Base-by-base conservation (phyloP, 805 yeast genomes). In the Starmerella riodocensis region DNA sequence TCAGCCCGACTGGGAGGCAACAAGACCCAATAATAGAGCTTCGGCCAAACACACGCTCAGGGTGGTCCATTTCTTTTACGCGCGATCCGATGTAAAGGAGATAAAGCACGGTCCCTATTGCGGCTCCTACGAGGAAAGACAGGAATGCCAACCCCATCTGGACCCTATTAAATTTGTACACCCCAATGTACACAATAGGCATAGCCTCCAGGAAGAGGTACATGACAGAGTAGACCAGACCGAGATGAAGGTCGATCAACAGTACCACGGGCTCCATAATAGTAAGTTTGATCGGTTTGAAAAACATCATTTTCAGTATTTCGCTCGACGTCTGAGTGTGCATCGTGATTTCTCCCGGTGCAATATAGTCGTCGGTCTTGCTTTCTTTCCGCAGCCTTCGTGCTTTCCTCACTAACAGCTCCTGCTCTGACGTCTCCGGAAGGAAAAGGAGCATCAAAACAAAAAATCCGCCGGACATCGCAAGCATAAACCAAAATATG, bases 201-300 rank as follows among this genome's bases (percentile, higher is more conserved):
- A 71, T 72, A 4, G 73, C 74, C 55, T 75, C 80, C 48, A 74
- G 72, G 63, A 71, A 75, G 17, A 73, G 54, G 53, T 73, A 75
- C 45, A 70, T 49, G 20, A 67, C 55, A 22, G 76, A 70, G 53
- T 74, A 75, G 11, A 66, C 59, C 37, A 74, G 49, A 0, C 75
- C 72, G 45, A 70, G 59, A 52, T 72, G 73, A 25, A 66, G 22
- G 51, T 73, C 65, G 41, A 73, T 64, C 28, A 73, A 61, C 20
- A 73, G 43, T 16, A 74, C 68, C 24, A 71, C 71, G 0, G 80
- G 80, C 54, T 75, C 80, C 32, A 53, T 44, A 20, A 67, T 22
- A 13, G 68, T 63, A 39, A 75, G 61, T 40, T 65, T 66, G 17
- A 59, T 30, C 4, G 80, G 78, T 7, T 57, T 42, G 29, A 35